Evolutionary conservation across 257 asterid species (phyloP).

Genomic region (Agastache rugosa): DNA sequence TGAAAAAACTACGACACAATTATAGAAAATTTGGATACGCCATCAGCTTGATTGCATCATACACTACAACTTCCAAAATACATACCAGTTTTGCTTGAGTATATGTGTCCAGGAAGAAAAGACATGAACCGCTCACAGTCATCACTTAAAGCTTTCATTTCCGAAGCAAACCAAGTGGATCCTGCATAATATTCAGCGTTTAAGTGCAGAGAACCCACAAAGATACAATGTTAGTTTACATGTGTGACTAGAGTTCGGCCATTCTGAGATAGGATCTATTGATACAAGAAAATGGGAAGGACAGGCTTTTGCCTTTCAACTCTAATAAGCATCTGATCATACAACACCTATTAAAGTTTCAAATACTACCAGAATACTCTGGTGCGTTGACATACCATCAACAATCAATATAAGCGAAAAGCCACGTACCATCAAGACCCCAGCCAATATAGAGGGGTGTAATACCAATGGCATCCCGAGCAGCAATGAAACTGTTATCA

Average conservation of each 20-base stretch:
- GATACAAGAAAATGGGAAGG: slow-evolving; percentile 2
- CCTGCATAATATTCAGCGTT: slow-evolving; percentile 62
- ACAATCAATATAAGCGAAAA: slow-evolving; percentile 17
- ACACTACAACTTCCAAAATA: slow-evolving; percentile 18
- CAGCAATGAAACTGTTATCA: slow-evolving; percentile 95
- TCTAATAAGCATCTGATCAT: slow-evolving; percentile 20
- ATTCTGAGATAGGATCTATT: slow-evolving; percentile 17
- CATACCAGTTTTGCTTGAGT: slow-evolving; percentile 93
- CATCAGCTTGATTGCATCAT: slow-evolving; percentile 21
- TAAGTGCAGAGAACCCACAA: slow-evolving; percentile 16
- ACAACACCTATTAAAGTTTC: slow-evolving; percentile 24
- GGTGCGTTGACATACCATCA: slow-evolving; percentile 1
- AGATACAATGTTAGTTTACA: slow-evolving; percentile 19
- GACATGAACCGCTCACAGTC: slow-evolving; percentile 92
- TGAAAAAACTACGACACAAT: slow-evolving; percentile 10
- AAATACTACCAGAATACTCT: slow-evolving; percentile 19
- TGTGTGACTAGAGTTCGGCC: not conserved
- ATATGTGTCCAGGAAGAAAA: slow-evolving; percentile 94
- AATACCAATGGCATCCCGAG: slow-evolving; percentile 99
- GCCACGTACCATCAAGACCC: slow-evolving; percentile 94
- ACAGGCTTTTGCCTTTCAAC: slow-evolving; percentile 14
- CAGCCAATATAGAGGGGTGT: slow-evolving; percentile 97
- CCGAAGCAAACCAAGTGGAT: slow-evolving; percentile 98
- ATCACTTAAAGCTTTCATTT: slow-evolving; percentile 98
- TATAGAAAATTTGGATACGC: slow-evolving; percentile 10